Evolutionary conservation across 148 eudicot genomes (phyloP).

Genomic region (Selenicereus undatus): DNA sequence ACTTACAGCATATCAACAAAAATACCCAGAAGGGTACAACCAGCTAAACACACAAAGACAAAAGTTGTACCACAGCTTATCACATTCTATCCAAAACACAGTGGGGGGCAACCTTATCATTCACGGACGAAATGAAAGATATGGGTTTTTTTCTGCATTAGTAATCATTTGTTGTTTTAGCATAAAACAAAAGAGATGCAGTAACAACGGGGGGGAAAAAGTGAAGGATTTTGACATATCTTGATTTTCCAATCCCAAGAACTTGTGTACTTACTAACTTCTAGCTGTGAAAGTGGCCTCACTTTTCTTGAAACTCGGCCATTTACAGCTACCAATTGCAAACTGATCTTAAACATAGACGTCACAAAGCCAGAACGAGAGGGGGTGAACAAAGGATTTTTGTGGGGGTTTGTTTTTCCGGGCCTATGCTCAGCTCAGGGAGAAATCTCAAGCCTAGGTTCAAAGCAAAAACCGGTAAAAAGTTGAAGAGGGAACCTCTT

Average conservation of each 20-base stretch:
- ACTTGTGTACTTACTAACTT: constrained; percentile 18
- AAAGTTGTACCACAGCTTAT: background rate
- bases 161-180: constrained; percentile 17
- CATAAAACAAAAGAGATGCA: constrained; percentile 20
- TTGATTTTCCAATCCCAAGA: constrained; percentile 27
- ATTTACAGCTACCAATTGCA: constrained; percentile 27
- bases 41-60: constrained; percentile 19
- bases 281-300: constrained; percentile 6
- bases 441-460: constrained; percentile 76
- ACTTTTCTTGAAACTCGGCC: too few relatives aligned
- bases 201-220: background rate
- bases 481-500: constrained; percentile 96
- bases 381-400: background rate
- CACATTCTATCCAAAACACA: background rate
- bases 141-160: constrained; percentile 21
- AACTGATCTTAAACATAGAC: constrained; percentile 15
- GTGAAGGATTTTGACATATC: background rate
- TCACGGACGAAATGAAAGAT: constrained; percentile 12
- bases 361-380: background rate
- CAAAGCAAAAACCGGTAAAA: constrained; percentile 92
- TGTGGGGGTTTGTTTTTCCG: background rate
- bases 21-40: constrained; percentile 4
- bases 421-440: constrained; percentile 35
- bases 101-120: constrained; percentile 10
- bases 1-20: constrained; percentile 17